A percentile compares a stretch with the other conserved stretches of the same genome.
phyloP scores from a whole-genome alignment of 805 yeast genomes.

The Ogataea henricii region DNA sequence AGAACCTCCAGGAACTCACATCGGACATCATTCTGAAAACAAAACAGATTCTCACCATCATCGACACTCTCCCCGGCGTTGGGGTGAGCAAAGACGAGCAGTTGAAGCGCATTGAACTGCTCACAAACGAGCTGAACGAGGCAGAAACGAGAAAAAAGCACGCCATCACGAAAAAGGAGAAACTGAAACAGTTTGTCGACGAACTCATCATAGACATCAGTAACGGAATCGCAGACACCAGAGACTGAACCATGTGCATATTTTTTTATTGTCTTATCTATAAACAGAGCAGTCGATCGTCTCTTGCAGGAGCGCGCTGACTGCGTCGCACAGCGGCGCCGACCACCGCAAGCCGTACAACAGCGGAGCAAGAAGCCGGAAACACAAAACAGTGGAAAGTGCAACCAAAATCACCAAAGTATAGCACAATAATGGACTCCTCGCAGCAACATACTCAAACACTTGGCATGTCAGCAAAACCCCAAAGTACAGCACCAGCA shows the following conservation, averaged over 20 bases:
- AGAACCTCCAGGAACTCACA: constrained; percentile 72
- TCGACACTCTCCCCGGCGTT: constrained; percentile 89
- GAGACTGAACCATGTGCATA: constrained; percentile 25
- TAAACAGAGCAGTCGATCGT: background rate
- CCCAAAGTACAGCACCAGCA: constrained; percentile 52
- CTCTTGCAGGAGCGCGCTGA: constrained; percentile 18
- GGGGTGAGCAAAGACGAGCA: constrained; percentile 82
- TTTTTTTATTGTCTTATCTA: background rate
- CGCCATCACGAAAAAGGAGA: constrained; percentile 65
- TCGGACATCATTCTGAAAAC: constrained; percentile 84
- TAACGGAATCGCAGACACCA: constrained; percentile 50
- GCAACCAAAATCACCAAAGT: constrained; percentile 25
- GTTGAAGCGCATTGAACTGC: constrained; percentile 56
- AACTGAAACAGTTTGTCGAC: constrained; percentile 62
- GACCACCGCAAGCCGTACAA: constrained; percentile 53
- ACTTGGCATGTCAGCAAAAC: constrained; percentile 46
- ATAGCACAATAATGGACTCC: constrained; percentile 32
- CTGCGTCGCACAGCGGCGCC: constrained; percentile 38
- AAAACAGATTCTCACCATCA: constrained; percentile 81
- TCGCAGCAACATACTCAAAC: constrained; percentile 42
- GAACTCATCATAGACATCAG: constrained; percentile 63
- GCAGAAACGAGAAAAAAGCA: constrained; percentile 60
- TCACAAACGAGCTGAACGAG: constrained; percentile 61
- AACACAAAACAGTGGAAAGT: constrained; percentile 31
- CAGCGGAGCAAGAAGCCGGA: constrained; percentile 39